Conservation (phyloP, 768 basidiomycete species). For the Fibroporia radiculosa region DNA sequence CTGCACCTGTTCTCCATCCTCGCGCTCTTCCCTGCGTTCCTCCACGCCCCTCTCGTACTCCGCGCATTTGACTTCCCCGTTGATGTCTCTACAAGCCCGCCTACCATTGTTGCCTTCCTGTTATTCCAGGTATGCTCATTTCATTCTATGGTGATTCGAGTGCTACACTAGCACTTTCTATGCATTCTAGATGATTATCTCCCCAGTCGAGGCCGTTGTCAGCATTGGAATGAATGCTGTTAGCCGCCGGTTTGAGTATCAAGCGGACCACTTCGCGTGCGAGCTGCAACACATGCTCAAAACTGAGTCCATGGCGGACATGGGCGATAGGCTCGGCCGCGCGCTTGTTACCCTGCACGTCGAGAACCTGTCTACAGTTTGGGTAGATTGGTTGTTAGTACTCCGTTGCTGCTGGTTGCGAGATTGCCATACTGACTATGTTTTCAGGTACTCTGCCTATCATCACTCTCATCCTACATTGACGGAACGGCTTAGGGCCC, state of each 20-base stretch:
- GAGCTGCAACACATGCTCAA: conserved; percentile 49
- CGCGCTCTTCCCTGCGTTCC: conserved; percentile 84
- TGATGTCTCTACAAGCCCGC: conserved; percentile 53
- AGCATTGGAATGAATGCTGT: conserved; percentile 72
- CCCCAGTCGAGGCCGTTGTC: conserved; percentile 70
- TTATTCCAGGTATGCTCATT: conserved; percentile 57
- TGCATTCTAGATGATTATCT: conserved; percentile 83
- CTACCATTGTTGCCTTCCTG: conserved; percentile 79
- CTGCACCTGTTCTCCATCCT: conserved; percentile 83
- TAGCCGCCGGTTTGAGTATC: conserved; percentile 83
- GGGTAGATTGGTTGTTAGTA: conserved; percentile 87
- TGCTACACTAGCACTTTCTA: too few relatives aligned
- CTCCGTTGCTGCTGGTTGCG: too few relatives aligned
- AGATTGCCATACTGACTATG: conserved; percentile 1
- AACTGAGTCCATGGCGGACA: conserved; percentile 61
- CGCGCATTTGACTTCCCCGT: conserved; percentile 75
- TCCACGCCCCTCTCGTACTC: conserved; percentile 71
- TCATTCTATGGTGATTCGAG: conserved; percentile 9
- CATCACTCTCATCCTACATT: conserved; percentile 96
- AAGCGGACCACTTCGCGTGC: conserved; percentile 85
- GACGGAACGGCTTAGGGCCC: conserved; percentile 77
- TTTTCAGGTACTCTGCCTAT: conserved; percentile 80
- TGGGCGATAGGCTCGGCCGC: conserved; percentile 78
- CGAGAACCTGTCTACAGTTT: conserved; percentile 88
- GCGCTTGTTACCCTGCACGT: conserved; percentile 84